Conservation (phyloP, 257 asterid genomes). For the Leonotis leonurus region DNA sequence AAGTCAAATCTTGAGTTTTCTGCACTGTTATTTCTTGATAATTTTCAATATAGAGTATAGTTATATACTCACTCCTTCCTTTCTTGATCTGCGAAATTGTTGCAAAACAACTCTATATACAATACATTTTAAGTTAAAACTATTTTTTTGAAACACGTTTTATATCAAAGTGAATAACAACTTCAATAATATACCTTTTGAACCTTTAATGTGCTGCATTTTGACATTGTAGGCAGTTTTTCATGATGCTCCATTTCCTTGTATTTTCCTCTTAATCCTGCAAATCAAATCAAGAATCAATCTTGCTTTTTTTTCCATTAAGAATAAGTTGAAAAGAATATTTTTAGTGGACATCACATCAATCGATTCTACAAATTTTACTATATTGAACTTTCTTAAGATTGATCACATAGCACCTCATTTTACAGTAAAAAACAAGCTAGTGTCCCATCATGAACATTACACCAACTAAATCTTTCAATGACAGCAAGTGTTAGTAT, state of each 20-base stretch:
- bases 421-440: not conserved
- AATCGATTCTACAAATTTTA: no score
- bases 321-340: no score
- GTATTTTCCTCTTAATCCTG: slow-evolving; percentile 34
- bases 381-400: not conserved
- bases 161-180: no score
- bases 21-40: not conserved
- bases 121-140: no score
- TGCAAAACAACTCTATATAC: no score
- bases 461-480: not conserved
- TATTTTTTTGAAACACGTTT: no score
- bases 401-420: not conserved
- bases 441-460: not conserved
- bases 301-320: no score
- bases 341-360: no score
- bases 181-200: slow-evolving; percentile 33
- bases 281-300: slow-evolving; percentile 3
- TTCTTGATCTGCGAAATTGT: no score
- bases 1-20: not conserved
- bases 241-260: slow-evolving; percentile 28
- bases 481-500: not conserved
- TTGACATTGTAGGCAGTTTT: slow-evolving; percentile 20
- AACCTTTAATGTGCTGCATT: slow-evolving; percentile 24
- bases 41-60: not conserved
- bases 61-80: no score